Evolutionary conservation across 1,139 yeast genomes (phyloP).

Genomic region (Hyphopichia burtonii): DNA sequence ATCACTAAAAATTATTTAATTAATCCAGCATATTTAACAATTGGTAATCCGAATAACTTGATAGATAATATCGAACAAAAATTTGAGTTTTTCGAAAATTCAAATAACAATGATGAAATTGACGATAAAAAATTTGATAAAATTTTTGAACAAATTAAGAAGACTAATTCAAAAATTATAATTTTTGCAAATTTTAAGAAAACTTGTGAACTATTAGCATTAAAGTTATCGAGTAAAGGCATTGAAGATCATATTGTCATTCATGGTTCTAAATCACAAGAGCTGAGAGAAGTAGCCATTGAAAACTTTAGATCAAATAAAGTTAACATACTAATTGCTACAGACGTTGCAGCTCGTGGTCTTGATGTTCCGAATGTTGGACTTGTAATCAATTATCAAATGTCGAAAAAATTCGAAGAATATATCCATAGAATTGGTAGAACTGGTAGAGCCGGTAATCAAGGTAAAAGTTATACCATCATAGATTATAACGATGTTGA

Average conservation of each 20-base stretch:
- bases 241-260: constrained; percentile 54
- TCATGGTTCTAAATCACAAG: constrained; percentile 88
- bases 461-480: constrained; percentile 75
- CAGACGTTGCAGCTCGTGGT: constrained; percentile 97
- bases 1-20: constrained; percentile 61
- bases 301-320: constrained; percentile 59
- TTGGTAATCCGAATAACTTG: constrained; percentile 66
- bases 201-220: constrained; percentile 65
- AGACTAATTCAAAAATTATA: constrained; percentile 52
- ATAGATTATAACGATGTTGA: constrained; percentile 57
- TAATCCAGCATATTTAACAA: constrained; percentile 61
- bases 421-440: constrained; percentile 94
- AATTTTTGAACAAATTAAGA: constrained; percentile 21
- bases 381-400: constrained; percentile 80
- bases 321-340: constrained; percentile 74
- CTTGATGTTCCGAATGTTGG: constrained; percentile 86
- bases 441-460: constrained; percentile 91
- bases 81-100: constrained; percentile 48
- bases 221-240: constrained; percentile 44
- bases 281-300: constrained; percentile 80
- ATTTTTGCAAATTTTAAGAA: constrained; percentile 78
- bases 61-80: constrained; percentile 67
- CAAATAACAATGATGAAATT: constrained; percentile 13
- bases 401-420: constrained; percentile 75
- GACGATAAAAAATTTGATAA: constrained; percentile 24